phyloP scores from a whole-genome alignment of 345 rosid genomes.

The Citrus unshiu region DNA sequence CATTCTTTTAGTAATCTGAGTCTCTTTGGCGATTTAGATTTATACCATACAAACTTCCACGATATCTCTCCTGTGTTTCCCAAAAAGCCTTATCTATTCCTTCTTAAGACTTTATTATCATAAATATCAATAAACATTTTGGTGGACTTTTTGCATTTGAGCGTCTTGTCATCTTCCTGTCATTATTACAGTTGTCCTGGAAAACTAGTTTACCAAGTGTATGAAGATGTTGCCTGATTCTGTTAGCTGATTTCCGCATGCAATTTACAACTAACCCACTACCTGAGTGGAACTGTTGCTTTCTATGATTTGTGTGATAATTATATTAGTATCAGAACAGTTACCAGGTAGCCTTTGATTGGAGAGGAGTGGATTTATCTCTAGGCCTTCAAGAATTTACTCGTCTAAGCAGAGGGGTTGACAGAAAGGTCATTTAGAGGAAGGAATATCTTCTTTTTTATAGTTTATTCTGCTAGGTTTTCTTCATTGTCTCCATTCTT shows the following conservation, averaged over 20 bases:
- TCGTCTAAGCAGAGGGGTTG: background rate
- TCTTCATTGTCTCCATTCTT: background rate
- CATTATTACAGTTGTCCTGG: background rate
- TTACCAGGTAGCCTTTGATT: background rate
- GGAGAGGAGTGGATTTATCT: background rate
- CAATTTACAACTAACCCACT: background rate
- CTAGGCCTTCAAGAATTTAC: background rate
- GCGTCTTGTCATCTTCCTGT: background rate
- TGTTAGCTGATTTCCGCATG: background rate
- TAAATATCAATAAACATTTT: background rate
- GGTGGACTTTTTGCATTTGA: background rate
- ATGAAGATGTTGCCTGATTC: background rate
- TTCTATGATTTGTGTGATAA: background rate
- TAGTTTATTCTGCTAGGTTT: background rate
- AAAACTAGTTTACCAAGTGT: background rate
- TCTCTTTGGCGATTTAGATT: background rate
- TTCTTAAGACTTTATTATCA: background rate
- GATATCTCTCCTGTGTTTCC: background rate
- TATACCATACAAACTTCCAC: background rate
- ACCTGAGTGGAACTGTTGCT: background rate
- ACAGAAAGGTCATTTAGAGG: background rate
- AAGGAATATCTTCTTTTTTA: background rate
- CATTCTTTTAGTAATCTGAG: background rate
- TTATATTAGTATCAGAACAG: background rate
- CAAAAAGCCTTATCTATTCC: background rate